Evolutionary conservation across 2,329 filamentous ascomycete genomes (phyloP), one percentile per base, ranked within the genome.

Genomic region (Pseudogymnoascus sp.): DNA sequence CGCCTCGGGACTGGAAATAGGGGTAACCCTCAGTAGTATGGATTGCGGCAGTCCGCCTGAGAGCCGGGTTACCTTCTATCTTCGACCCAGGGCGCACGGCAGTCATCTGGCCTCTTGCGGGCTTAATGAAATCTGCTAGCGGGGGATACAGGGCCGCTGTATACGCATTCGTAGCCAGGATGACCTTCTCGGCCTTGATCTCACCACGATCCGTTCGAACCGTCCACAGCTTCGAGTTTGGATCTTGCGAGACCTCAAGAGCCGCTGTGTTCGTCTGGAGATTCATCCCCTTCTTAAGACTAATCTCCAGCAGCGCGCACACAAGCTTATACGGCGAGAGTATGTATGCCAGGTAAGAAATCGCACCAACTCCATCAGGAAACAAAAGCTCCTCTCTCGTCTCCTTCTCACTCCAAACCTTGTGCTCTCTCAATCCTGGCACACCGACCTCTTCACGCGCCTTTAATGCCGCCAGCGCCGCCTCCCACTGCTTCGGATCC

Each of bases 141-240:
- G 78, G 70, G 9, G 75, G 74, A 65, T 77, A 74, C 2, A 83
- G 67, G 4, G 71, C 73, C 1, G 77, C 78, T 5, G 81, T 80
- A 69, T 83, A 83, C 12, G 75, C 81, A 66, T 84, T 84, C 12
- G 81, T 83, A 8, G 81, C 81, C 35, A 83, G 70, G 5, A 84
- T 74, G 9, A 83, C 77, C 40, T 74, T 75, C 12, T 69, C 69
- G 0, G 80, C 77, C 6, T 28, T 64, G 7, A 84, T 74, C 0
- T 61, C 65, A 1, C 81, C 82, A 4, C 77, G 73, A 1, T 71
- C 62, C 1, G 81, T 84, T 35, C 73, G 61, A 1, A 83, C 71
- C 5, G 62, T 62, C 77, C 78, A 81, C 67, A 80, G 82, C 0
- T 66, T 18, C 66, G 18, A 35, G 9, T 68, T 70, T 0, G 60